Base-by-base conservation (phyloP, 306 rosid species). In the Ziziphus jujuba region DNA sequence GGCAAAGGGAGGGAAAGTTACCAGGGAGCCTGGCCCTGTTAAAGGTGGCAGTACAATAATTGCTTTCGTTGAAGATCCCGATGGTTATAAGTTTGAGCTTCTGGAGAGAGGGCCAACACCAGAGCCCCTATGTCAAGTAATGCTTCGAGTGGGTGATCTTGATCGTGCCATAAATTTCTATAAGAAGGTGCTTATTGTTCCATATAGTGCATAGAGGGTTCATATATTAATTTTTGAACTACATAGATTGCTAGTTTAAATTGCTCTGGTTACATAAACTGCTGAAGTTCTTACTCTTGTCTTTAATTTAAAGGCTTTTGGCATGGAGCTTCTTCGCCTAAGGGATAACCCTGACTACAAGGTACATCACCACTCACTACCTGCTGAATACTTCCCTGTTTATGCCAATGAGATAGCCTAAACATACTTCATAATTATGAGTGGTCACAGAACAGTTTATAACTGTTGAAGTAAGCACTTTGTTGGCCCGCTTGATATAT, bases 91-190 rank as follows among this genome's bases (percentile, higher is more conserved):
- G 56, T 81, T 90, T 61, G 85, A 90, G 77, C 88, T 90, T 77
- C 57, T 83, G 69, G 91, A 90, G 86, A 85, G 84, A 69, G 72
- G 73, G 63, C 89, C 84, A 17, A 73, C 89, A 69, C 89, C 86
- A 1, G 96, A 87, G 79, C 96, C 96, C 62, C 63, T 90, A 33
- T 80, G 88, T 66, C 85, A 87, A 87, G 89, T 90, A 59, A 90
- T 87, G 96, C 91, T 90, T 72, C 87, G 87, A 15, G 95, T 90
- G 2, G 89, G 91, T 25, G 88, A 90, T 76, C 89, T 87, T 72
- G 87, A 85, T 51, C 96, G 84, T 36, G 89, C 95, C 67, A 74
- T 87, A 65, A 65, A 81, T 59, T 87, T 85, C 70, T 90, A 90
- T 72, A 86, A 81, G 78, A 87, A 85, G 96, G 91, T 85, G 71